Base-by-base conservation (phyloP, 768 basidiomycete species). In the Cystobasidiopsis lactophilus region DNA sequence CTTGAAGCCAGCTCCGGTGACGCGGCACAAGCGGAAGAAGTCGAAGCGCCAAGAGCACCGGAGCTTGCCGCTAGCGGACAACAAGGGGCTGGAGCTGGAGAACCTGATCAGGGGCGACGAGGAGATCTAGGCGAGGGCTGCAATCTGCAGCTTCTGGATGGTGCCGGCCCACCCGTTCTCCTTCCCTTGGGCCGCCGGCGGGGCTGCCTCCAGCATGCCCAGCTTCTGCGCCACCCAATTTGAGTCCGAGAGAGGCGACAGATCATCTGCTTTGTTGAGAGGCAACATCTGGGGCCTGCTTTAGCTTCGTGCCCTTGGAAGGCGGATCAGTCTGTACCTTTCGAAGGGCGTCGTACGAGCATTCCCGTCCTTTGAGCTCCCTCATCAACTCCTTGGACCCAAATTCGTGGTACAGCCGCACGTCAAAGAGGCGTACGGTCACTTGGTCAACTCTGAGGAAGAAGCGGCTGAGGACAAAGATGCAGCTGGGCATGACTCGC, bases 401-500 rank as follows among this genome's bases (percentile, higher is more conserved):
- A 58, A 95, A 85, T 0, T 80, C 79, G 64, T 91, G 84, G 62
- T 83, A 98, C 45, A 93, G 70, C 39, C 93, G 74, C 0, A 88
- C 88, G 62, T 98, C 93, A 59, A 75, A 77, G 35, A 76, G 75
- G 40, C 93, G 75, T 69, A 96, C 96, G 45, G 96, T 76, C 41
- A 98, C 91, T 51, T 80, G 76, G 64, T 98, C 93, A 45, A 98
- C 88, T 23, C 93, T 77, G 4, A 98, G 73, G n/a, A 81, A 85
- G 65, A 91, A 85, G 13, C 93, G 77, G 1, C 77, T 72, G 9
- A 98, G 77, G 57, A 95, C 75, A 67, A 95, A 95, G 57, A 95
- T 73, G 51, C 82, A 95, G 7, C 79, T 80, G 2, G 89, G 86
- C 89, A 96, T 98, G 40, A 98, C 89, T 46, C 93, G 80, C 89